Base-by-base conservation (phyloP, 2,329 filamentous ascomycete genomes). In the Aureobasidium sp. region DNA sequence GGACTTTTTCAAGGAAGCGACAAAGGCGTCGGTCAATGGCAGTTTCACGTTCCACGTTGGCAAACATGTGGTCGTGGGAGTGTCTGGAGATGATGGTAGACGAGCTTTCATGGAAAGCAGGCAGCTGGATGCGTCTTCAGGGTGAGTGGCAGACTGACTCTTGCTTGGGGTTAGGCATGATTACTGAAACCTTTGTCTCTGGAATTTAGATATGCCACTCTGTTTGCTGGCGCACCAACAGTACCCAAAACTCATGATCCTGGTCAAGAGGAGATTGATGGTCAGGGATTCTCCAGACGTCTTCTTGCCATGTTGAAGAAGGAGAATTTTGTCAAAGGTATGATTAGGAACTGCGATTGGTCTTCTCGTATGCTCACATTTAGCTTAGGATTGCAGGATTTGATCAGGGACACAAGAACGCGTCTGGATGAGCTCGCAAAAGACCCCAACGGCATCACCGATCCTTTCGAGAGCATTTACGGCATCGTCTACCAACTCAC, bases 391-490 rank as follows among this genome's bases (percentile, higher is more conserved):
- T 70, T 84, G 1, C 74, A 76, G 0, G 64, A 68, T 11, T 68
- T 85, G 6, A 70, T 79, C 7, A 66, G 71, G 22, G 81, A 82
- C 70, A 70, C 75, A 19, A 68, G 74, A 8, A 62, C 66, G 5
- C 70, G 71, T 0, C 70, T 81, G 19, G 71, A 78, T 14, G 65
- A 64, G 4, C 72, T 82, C 9, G 70, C 69, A 5, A 60, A 65
- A 19, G 67, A 72, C 35, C 66, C 70, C 5, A 66, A 66, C 8
- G 72, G 72, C 9, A 69, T 76, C 5, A 79, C 80, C 8, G 76
- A 85, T 64, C 81, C 82, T 0, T 84, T 85, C 66, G 75, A 82
- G 39, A 75, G 75, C 67, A 73, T 84, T 50, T 83, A 82, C 67
- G 69, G 73, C 6, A 72, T 82, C 60, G 75, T 85, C 1, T 85